Base-by-base conservation (phyloP, 495 filamentous ascomycete genomes). In the Penicillium canariense region DNA sequence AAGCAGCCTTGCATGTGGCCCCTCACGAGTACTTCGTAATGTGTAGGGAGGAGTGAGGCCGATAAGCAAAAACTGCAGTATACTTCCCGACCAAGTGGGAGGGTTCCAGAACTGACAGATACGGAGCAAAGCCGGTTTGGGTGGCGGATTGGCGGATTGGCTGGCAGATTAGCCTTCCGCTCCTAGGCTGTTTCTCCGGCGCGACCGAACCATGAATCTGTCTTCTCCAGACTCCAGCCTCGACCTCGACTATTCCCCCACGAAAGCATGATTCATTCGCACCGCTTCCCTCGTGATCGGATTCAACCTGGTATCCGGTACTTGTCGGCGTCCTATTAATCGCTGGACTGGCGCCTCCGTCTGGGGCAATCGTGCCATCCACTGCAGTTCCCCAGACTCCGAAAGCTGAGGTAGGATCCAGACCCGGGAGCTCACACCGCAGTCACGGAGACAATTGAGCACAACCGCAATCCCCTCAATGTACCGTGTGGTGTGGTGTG, bases 151-250 rank as follows among this genome's bases (percentile, higher is more conserved):
- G n/a, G n/a, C 48, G 52, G 53, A 52, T 60, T 52, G 48, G 50
- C 40, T 15, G 38, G 51, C 39, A 56, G 48, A 47, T 62, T 49
- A 49, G 59, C 17, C 46, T 55, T 55, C 59, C 59, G 59, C 63
- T 66, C 52, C 28, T 38, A 52, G 51, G 45, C 46, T 46, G 51
- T 55, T 58, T 59, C 55, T 64, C 60, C 61, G 60, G 60, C 55
- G 56, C 60, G 60, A 55, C 60, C 60, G 60, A 59, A 62, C 60
- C 55, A 62, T 62, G 56, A 55, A 59, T 55, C 52, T 59, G 55
- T 48, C 56, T 48, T 52, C 59, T 49, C 43, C 14, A 26, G 18
- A 25, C 14, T 20, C 20, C 20, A 17, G 40, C 23, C 40, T 36
- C 30, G 57, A 43, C 48, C 40, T 35, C 54, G 45, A 22, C 43